A percentile compares a stretch with the other conserved stretches of the same genome.
These are phyloP conservation scores for Kwoniella shivajii DNA, from an alignment of 1,284 basidiomycete species.

Conservation along the genomic window DNA sequence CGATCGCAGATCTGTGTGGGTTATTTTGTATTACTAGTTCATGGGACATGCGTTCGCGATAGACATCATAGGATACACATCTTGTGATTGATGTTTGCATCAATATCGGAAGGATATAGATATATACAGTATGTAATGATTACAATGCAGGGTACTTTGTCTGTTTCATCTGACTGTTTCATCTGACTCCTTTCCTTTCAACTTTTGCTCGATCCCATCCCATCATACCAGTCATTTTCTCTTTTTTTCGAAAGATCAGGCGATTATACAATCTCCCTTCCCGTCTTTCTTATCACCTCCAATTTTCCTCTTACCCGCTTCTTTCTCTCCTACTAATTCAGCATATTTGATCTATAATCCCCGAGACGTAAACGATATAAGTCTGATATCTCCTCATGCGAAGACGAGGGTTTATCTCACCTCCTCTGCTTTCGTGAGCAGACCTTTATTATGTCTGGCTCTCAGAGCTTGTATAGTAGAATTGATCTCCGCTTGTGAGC, in stretches of 20 bases:
- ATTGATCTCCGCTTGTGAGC: slow-evolving; percentile 44
- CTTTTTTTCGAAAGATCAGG: background rate
- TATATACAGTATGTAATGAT: background rate
- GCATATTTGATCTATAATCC: slow-evolving; percentile 47
- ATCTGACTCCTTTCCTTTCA: background rate
- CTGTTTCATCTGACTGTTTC: background rate
- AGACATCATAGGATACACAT: no score
- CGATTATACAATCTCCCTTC: background rate
- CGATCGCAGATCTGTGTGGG: no score
- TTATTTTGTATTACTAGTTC: no score
- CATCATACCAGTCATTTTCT: background rate
- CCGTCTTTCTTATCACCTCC: slow-evolving; percentile 35
- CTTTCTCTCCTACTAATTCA: slow-evolving; percentile 46
- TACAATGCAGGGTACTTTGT: background rate
- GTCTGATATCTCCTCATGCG: background rate
- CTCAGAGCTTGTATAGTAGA: slow-evolving; percentile 49
- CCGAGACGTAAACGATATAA: background rate
- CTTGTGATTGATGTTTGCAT: no score
- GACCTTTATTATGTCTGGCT: slow-evolving; percentile 50
- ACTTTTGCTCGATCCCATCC: background rate
- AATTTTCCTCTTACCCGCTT: slow-evolving; percentile 37
- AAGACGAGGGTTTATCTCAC: slow-evolving; percentile 38
- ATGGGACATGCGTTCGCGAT: no score
- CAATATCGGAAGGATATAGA: no score
- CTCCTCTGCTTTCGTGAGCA: slow-evolving; percentile 53